Evolutionary conservation across 2,329 filamentous ascomycete species (phyloP), one percentile per base, ranked within the genome.

Genomic region (Apiospora aurea): DNA sequence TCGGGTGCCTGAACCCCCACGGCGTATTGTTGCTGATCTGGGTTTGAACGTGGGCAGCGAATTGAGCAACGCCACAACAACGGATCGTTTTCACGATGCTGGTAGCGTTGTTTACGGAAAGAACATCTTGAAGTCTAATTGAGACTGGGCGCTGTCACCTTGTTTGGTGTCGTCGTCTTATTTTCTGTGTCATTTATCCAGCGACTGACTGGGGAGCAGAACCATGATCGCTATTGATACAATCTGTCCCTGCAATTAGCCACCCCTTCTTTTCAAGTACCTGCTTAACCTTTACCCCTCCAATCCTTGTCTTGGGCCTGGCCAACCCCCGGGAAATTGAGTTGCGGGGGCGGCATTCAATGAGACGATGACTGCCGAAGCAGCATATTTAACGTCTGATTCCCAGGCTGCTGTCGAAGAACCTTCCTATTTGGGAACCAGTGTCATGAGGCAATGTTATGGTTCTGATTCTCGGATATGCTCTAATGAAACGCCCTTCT

Each of bases 171-270:
- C 53, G 21, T 61, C 53, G 51, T 34, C 18, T 21, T 4, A 21
- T 21, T 4, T 38, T 13, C 16, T 18, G 46, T 47, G 46, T 18
- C 18, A 49, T 10, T 21, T 49, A 24, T n/a, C 49, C 24, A 11
- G 49, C n/a, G 26, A 51, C 11, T 34, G 14, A 21, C 26, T 10
- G 18, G 53, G 53, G 16, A 21, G 26, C 5, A 18, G 21, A 18
- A 16, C 10, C 14, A 34, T 10, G 34, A 38, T 41, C 18, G 21
- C 34, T 3, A 34, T 24, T 64, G 57, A 64, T 21, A 8, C 57
- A 16, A 34, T n/a, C n/a, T 64, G 57, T 64, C 41, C 57, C 18
- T 64, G 34, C 34, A 64, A 64, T 64, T 64, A 64, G 57, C 57
- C 57, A 64, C 41, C 34, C 57, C 57, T 41, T 41, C 21, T 34